phyloP scores from a whole-genome alignment of 495 filamentous ascomycete genomes.

The Penicillium macrosclerotiorum region DNA sequence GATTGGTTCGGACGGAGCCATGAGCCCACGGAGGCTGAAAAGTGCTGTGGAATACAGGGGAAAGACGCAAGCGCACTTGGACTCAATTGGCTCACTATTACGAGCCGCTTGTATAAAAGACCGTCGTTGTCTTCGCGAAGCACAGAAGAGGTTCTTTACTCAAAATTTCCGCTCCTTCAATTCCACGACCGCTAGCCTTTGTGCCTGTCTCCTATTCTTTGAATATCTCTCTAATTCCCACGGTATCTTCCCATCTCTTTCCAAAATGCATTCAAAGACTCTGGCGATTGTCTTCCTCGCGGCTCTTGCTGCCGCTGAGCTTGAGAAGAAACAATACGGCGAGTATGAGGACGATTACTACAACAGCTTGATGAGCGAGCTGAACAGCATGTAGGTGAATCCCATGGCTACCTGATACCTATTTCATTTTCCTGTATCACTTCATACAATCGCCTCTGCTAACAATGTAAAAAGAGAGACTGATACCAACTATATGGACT shows the following conservation, averaged over 20 bases:
- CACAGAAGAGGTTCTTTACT: neutral
- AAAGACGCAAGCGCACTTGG: neutral
- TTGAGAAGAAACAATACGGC: constrained; percentile 15
- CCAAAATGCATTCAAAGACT: constrained; percentile 12
- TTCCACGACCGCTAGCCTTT: too few relatives aligned
- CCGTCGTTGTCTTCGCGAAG: neutral
- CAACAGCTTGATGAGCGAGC: constrained; percentile 10
- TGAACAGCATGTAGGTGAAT: constrained; percentile 13
- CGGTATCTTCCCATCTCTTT: too few relatives aligned
- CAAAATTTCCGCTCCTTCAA: too few relatives aligned
- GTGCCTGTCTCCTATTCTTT: neutral
- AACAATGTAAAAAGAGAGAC: constrained; percentile 1
- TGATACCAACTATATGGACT: constrained; percentile 8
- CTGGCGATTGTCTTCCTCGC: constrained; percentile 9
- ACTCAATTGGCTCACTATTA: neutral
- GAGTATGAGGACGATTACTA: constrained; percentile 9
- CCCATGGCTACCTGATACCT: too few relatives aligned
- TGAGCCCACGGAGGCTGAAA: constrained; percentile 1
- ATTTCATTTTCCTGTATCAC: too few relatives aligned
- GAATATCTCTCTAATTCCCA: too few relatives aligned
- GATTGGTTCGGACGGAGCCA: neutral
- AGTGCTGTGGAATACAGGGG: too few relatives aligned
- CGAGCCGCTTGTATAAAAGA: neutral
- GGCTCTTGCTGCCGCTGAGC: constrained; percentile 1
- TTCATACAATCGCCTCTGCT: too few relatives aligned